Evolutionary conservation across 495 filamentous ascomycete species (phyloP), one percentile per base, ranked within the genome.

Genomic region (Penicillium verhagenii): DNA sequence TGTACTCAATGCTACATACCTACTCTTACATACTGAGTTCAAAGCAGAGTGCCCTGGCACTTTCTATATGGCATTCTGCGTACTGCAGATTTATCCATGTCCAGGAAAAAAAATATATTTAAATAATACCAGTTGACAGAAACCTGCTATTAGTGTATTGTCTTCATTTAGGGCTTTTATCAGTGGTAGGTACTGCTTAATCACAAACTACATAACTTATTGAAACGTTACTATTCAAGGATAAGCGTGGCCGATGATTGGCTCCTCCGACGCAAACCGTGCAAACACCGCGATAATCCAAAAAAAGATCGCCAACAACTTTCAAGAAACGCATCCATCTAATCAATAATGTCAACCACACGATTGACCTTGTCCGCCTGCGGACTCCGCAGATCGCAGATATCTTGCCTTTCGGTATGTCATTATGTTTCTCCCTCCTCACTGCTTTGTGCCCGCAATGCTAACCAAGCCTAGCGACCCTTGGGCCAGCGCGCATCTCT

Each of bases 281-380:
- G 63, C 67, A 72, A 72, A 72, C 69, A 57, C 1, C 21, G 23
- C 39, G n/a, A 26, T 40, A 18, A 55, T 46, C 54, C 47, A 51
- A 58, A 63, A n/a, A 66, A 64, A 61, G 56, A 54, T 52, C 39
- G 50, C 50, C 45, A 46, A 56, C 47, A 18, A 50, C 38, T 52
- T 57, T 47, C 45, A 48, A 53, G 8, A 54, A 37, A 23, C 33
- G 35, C 33, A 50, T 23, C 42, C 47, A 58, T 20, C 53, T 0
- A 26, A 52, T 44, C 1, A 29, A 54, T 43, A 52, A 68, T 68
- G 65, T 58, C 50, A 28, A 59, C 57, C 21, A 47, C 47, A 26
- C 51, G 62, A 59, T 43, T 65, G 39, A 57, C 61, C 43, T 56
- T 26, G 52, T 58, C 46, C 57, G 59, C 49, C 24, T 50, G 53